Evolutionary conservation across 2,329 filamentous ascomycete species (phyloP), one percentile per base, ranked within the genome.

Genomic region (Neurospora crassa): DNA sequence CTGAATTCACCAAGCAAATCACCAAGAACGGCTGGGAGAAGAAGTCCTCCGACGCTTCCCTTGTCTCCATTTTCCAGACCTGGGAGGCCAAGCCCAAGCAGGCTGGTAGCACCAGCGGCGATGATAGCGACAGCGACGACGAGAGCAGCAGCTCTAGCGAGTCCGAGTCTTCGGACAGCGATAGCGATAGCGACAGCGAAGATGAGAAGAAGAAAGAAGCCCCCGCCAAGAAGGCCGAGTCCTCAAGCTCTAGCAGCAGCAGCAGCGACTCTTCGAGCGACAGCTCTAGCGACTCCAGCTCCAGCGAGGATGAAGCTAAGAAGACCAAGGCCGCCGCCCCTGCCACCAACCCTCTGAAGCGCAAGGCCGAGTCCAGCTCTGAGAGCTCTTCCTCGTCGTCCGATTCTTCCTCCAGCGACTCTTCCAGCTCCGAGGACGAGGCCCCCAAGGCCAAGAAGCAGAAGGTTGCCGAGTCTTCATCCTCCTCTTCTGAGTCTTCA

Each of bases 1-100:
- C 84, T 72, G 86, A 88, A 5, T 90, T 93, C 77, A 83, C 84
- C 76, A 88, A 89, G 78, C 89, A 93, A 78, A 83, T 87, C 70
- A 85, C 81, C 78, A 84, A 82, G 80, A 85, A 85, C 74, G 84
- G 83, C 69, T 86, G 83, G 83, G 78, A 73, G 73, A 70, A 73
- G 68, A 76, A 76, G 67, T 69, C 74, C 67, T 67, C 41, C 2
- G 74, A 72, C 37, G 59, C 72, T 43, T 84, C 84, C 4, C 82
- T 89, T 1, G 82, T 84, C 43, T 80, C 81, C 47, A 80, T 89
- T 42, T 89, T 85, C 76, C 79, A 84, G 76, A 78, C 80, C 24
- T 89, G 87, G 86, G 81, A 86, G 76, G 79, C 81, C 18, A 79
- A 80, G 45, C 75, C 79, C 29, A 80, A 77, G 74, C 79, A 80